phyloP scores from a whole-genome alignment of 2,329 filamentous ascomycete species.

The Blumeriella jaapii region DNA sequence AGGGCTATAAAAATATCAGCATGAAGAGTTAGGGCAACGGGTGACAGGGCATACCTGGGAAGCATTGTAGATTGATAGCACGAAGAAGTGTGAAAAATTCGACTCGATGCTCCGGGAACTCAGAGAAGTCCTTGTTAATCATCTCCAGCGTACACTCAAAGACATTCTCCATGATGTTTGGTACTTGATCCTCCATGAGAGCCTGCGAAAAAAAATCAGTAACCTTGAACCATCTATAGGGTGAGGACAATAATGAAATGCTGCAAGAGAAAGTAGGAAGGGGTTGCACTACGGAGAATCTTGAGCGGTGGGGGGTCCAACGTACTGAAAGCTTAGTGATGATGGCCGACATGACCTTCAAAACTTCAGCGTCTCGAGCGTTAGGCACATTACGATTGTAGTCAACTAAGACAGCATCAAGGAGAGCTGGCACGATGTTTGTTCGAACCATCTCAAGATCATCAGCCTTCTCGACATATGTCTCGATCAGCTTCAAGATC shows the following conservation, averaged over 20 bases:
- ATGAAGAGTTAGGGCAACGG: background rate
- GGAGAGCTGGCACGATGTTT: constrained; percentile 88
- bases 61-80: constrained; percentile 94
- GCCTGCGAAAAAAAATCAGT: constrained; percentile 43
- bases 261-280: constrained; percentile 16
- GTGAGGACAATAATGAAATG: background rate
- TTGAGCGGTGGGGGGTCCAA: constrained; percentile 39
- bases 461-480: constrained; percentile 95
- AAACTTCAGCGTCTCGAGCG: constrained; percentile 88
- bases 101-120: constrained; percentile 97
- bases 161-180: constrained; percentile 94
- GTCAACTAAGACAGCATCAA: constrained; percentile 88
- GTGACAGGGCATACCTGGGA: constrained; percentile 48
- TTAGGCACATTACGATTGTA: constrained; percentile 96
- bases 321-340: constrained; percentile 92
- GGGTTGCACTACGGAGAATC: constrained; percentile 34
- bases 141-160: constrained; percentile 98
- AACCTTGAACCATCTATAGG: background rate
- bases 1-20: constrained; percentile 41
- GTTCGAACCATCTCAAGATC: constrained; percentile 86
- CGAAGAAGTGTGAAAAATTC: constrained; percentile 97
- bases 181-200: constrained; percentile 97
- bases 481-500: constrained; percentile 95
- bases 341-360: constrained; percentile 96
- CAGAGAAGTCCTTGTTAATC: constrained; percentile 99